phyloP scores from a whole-genome alignment of 371 early-diverging fungal genomes.

The Mortierella sp. region DNA sequence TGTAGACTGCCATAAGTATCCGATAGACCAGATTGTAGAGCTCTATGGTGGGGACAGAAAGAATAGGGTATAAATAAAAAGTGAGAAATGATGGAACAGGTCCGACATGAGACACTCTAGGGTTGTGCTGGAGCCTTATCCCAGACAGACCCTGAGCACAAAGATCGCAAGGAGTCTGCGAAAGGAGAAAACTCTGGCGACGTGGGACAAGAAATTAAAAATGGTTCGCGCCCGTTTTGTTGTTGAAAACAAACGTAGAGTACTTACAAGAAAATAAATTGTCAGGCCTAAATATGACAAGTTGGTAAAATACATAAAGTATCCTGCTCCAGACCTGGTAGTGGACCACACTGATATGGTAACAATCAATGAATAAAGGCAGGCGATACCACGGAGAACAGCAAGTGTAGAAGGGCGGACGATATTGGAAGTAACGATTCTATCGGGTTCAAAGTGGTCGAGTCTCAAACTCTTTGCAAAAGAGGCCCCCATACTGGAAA shows the following conservation, averaged over 20 bases:
- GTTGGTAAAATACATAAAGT: constrained; percentile 64
- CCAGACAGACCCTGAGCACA: no score
- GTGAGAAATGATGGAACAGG: background rate
- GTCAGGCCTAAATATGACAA: constrained; percentile 66
- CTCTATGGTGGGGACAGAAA: constrained; percentile 14
- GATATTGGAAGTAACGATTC: constrained; percentile 67
- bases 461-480: constrained; percentile 23
- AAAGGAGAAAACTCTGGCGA: background rate
- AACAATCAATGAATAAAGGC: constrained; percentile 60
- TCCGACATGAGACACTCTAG: background rate
- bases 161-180: background rate
- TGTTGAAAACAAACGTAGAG: background rate
- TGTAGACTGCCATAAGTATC: constrained; percentile 37
- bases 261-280: constrained; percentile 65
- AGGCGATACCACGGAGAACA: constrained; percentile 57
- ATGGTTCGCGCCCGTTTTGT: background rate
- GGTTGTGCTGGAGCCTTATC: background rate
- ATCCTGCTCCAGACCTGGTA: constrained; percentile 32
- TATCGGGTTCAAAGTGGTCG: constrained; percentile 66
- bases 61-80: background rate
- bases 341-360: constrained; percentile 59
- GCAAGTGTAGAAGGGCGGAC: constrained; percentile 61
- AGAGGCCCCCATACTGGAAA: background rate
- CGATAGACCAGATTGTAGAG: constrained; percentile 43
- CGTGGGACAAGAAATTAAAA: background rate